phyloP scores from a whole-genome alignment of 768 basidiomycete species.

The Rhizopogon vulgaris region DNA sequence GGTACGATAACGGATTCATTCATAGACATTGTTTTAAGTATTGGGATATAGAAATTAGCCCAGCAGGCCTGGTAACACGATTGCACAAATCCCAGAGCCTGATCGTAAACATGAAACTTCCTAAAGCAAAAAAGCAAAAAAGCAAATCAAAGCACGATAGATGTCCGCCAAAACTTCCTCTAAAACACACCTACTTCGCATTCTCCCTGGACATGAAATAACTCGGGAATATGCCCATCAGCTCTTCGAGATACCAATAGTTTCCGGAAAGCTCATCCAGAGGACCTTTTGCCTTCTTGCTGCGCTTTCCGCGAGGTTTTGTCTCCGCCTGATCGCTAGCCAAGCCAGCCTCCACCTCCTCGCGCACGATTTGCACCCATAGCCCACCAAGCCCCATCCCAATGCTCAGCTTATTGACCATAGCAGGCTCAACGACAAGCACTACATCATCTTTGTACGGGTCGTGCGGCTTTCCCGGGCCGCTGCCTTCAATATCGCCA shows the following conservation, averaged over 20 bases:
- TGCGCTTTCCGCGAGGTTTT: neutral
- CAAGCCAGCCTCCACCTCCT: constrained; percentile 8
- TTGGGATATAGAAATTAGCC: too few relatives aligned
- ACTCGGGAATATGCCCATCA: constrained; percentile 48
- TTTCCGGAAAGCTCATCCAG: constrained; percentile 18
- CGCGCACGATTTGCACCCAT: constrained; percentile 62
- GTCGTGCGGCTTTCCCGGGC: constrained; percentile 33
- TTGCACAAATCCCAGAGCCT: too few relatives aligned
- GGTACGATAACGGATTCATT: too few relatives aligned
- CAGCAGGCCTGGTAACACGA: too few relatives aligned
- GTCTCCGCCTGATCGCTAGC: constrained; percentile 5
- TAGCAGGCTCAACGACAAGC: constrained; percentile 45
- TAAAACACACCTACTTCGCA: neutral
- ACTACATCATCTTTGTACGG: constrained; percentile 53
- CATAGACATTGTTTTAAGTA: too few relatives aligned
- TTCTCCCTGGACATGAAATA: constrained; percentile 32
- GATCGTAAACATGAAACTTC: neutral
- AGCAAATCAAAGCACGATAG: neutral
- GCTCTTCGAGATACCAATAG: constrained; percentile 59
- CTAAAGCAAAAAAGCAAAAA: neutral
- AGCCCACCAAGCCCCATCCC: constrained; percentile 49
- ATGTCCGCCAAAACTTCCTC: neutral
- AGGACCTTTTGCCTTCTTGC: constrained; percentile 21
- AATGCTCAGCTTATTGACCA: constrained; percentile 33
- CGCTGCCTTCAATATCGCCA: constrained; percentile 5